Percentiles rank a stretch among this genome's conserved stretches.
These are phyloP conservation scores for Acacia concinna DNA, from an alignment of 331 rosid genomes.

Conservation along the genomic window DNA sequence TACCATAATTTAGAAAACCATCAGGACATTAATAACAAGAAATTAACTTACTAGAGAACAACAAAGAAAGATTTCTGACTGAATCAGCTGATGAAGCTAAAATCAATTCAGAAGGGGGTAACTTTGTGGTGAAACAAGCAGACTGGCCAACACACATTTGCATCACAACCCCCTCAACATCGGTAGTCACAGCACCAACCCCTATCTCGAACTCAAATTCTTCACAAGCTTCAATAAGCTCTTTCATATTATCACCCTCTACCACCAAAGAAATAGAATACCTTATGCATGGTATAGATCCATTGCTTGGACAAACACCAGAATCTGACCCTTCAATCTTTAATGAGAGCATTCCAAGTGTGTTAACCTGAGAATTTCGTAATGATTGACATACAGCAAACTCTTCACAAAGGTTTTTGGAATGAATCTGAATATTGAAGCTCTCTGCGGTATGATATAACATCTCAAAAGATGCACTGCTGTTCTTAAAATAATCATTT, in stretches of 20 bases:
- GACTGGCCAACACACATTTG: conserved; percentile 83
- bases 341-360: conserved; percentile 31
- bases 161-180: conserved; percentile 66
- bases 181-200: conserved; percentile 57
- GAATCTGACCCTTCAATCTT: conserved; percentile 76
- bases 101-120: conserved; percentile 60
- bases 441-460: conserved; percentile 46
- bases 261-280: conserved; percentile 62
- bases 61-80: conserved; percentile 46
- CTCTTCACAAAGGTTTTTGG: conserved; percentile 41
- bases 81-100: conserved; percentile 74
- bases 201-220: conserved; percentile 94
- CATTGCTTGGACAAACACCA: conserved; percentile 71
- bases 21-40: conserved; percentile 25
- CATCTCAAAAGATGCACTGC: conserved; percentile 42
- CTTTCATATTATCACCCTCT: conserved; percentile 45
- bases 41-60: conserved; percentile 73
- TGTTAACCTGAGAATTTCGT: conserved; percentile 40
- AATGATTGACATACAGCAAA: conserved; percentile 45
- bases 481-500: conserved; percentile 58
- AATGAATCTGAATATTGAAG: conserved; percentile 49
- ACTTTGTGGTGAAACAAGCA: conserved; percentile 51
- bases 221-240: conserved; percentile 64
- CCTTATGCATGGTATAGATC: conserved; percentile 64
- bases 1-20: conserved; percentile 14